Evolutionary conservation across 345 rosid species (phyloP), one percentile per base, ranked within the genome.

Genomic region (Hypericum androsaemum): DNA sequence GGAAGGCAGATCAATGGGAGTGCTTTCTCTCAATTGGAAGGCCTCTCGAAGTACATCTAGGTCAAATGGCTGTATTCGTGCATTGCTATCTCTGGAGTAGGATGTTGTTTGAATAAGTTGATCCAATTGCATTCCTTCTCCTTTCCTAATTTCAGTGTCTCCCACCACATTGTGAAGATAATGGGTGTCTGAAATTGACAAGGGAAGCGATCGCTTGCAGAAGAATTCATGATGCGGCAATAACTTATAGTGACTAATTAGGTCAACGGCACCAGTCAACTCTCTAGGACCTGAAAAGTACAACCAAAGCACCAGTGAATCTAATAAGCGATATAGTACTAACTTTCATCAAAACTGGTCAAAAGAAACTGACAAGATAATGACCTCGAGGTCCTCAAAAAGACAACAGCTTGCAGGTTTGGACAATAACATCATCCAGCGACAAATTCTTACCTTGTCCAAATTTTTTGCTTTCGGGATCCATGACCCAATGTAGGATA

Each of bases 51-150:
- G 97, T 47, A 68, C 67, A 46, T 79, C 85, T 35, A 89, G 69
- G 57, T 83, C 94, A 64, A 89, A 89, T 48, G 89, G 85, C 52
- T 63, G 80, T 59, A 86, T 83, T 12, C 65, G 74, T 13, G 67
- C 59, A 64, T 60, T 72, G 14, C 70, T 49, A 48, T 74, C 87
- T 63, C 78, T 71, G 56, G 70, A 60, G 52, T 65, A 52, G 37
- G 74, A 62, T 32, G 64, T 38, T 62, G 54, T 76, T 58, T 79
- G 80, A 61, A 76, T 56, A 66, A 86, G 88, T 69, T 83, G 95
- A 72, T 75, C 81, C 67, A 89, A 54, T 64, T 83, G 89, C 97
- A 89, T 86, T 48, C 94, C 95, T 41, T 83, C 95, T 57, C 95
- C 95, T 78, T 85, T 85, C 56, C 89, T 79, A 54, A 88, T 81